phyloP scores from a whole-genome alignment of 306 rosid genomes.

The Fragaria vesca region DNA sequence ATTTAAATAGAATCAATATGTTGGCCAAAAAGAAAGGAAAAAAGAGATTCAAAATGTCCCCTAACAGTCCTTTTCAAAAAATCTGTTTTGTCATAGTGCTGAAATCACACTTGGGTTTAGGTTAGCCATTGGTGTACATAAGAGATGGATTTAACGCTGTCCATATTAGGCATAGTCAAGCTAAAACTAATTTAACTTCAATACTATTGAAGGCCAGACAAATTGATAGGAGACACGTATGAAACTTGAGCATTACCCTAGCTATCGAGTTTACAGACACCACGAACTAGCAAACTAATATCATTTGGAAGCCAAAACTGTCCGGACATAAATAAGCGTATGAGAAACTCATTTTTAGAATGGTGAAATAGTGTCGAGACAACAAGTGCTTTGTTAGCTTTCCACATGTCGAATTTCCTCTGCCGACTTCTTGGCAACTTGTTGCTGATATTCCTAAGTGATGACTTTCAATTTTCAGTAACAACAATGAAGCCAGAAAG shows the following conservation, averaged over 20 bases:
- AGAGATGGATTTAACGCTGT: too few relatives aligned
- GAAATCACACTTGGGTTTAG: background rate
- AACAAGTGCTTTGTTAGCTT: background rate
- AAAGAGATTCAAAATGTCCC: conserved; percentile 27
- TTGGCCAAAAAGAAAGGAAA: background rate
- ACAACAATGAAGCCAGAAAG: background rate
- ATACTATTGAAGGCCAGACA: background rate
- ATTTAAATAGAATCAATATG: background rate
- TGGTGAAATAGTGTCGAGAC: background rate
- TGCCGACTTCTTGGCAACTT: conserved; percentile 11
- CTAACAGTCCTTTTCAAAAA: conserved; percentile 8
- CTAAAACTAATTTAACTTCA: background rate
- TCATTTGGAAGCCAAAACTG: background rate
- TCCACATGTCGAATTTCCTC: background rate
- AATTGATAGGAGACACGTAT: background rate
- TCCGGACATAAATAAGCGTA: background rate
- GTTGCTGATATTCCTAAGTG: background rate
- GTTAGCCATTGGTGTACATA: background rate
- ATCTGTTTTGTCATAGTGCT: background rate
- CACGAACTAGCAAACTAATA: background rate
- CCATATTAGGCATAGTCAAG: background rate
- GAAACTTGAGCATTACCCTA: background rate
- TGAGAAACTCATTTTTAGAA: conserved; percentile 9
- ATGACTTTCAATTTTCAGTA: background rate
- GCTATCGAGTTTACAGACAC: background rate